A percentile compares a stretch with the other conserved stretches of the same genome.
Evolutionary conservation across 495 filamentous ascomycete species (phyloP).

Genomic region (Paragyromitra xinjiangensis): DNA sequence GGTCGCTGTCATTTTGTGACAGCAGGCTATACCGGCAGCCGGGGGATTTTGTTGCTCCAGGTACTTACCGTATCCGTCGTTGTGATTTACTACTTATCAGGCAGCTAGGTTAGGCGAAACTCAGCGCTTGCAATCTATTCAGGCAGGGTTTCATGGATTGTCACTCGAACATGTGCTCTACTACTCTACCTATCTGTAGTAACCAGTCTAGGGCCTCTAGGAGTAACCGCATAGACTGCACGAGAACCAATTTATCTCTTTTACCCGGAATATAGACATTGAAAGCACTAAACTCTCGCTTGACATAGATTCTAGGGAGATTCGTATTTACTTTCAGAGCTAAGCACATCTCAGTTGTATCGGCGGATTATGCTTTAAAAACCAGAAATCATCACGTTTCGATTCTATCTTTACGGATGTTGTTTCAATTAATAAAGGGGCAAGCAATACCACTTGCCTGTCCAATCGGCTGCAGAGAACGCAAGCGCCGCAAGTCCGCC

Average conservation of each 20-base stretch:
- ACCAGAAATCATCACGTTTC: neutral
- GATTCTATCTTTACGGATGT: neutral
- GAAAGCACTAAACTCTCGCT: neutral
- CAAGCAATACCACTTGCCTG: conserved; percentile 10
- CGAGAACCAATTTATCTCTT: neutral
- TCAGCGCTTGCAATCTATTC: neutral
- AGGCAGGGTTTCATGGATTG: neutral
- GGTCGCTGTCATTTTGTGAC: neutral
- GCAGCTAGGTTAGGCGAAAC: neutral
- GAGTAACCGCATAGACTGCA: neutral
- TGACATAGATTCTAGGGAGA: neutral
- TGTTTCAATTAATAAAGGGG: conserved; percentile 12
- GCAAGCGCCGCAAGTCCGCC: conserved; percentile 1
- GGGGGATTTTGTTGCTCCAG: neutral
- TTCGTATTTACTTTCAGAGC: neutral
- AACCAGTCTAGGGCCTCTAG: too few species aligned
- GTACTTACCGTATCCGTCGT: neutral
- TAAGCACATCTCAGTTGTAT: neutral
- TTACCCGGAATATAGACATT: neutral
- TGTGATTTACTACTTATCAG: neutral
- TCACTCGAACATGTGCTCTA: neutral
- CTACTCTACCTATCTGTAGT: neutral
- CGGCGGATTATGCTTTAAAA: neutral
- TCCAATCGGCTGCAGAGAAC: neutral
- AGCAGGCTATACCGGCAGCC: neutral